phyloP scores from a whole-genome alignment of 2,329 filamentous ascomycete species.

The Claviceps spartinae region DNA sequence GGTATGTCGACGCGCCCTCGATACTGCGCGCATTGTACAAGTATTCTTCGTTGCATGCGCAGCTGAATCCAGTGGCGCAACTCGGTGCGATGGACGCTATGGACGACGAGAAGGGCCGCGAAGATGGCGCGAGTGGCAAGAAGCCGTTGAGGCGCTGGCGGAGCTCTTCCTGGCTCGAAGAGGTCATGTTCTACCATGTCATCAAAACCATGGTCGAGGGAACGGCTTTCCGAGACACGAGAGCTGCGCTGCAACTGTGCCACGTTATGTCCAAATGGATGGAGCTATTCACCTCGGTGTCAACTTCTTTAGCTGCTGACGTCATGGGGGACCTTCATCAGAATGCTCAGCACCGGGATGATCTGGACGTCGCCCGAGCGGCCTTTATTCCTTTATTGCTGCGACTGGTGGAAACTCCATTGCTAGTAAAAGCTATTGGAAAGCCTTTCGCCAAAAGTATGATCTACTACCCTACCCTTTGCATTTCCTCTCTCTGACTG shows the following conservation, averaged over 20 bases:
- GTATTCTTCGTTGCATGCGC: conserved; percentile 39
- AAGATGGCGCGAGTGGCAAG: conserved; percentile 8
- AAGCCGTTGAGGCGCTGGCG: conserved; percentile 30
- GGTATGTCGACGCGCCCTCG: conserved; percentile 39
- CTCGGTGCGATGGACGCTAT: conserved; percentile 2
- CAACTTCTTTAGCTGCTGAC: conserved; percentile 33
- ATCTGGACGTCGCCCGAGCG: conserved; percentile 46
- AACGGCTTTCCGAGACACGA: conserved; percentile 29
- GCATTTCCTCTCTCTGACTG: not conserved
- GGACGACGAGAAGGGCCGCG: conserved; percentile 1
- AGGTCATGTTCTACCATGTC: conserved; percentile 85
- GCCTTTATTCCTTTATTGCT: conserved; percentile 52
- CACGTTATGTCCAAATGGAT: conserved; percentile 44
- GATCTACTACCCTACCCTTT: not conserved
- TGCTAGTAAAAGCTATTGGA: conserved; percentile 39
- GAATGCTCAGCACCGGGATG: conserved; percentile 33
- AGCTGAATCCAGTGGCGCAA: conserved; percentile 4
- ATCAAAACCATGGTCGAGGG: conserved; percentile 66
- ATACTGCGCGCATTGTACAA: conserved; percentile 42
- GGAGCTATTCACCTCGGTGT: conserved; percentile 38
- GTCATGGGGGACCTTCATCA: conserved; percentile 33
- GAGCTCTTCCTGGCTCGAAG: conserved; percentile 55
- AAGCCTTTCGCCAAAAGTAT: conserved; percentile 40
- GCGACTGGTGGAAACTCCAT: conserved; percentile 45
- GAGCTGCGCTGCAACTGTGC: conserved; percentile 37